Percentiles rank a stretch among this genome's conserved stretches.
These are phyloP conservation scores for Alopecurus myosuroides DNA, from an alignment of 176 grass and related monocot genomes.

Conservation along the genomic window DNA sequence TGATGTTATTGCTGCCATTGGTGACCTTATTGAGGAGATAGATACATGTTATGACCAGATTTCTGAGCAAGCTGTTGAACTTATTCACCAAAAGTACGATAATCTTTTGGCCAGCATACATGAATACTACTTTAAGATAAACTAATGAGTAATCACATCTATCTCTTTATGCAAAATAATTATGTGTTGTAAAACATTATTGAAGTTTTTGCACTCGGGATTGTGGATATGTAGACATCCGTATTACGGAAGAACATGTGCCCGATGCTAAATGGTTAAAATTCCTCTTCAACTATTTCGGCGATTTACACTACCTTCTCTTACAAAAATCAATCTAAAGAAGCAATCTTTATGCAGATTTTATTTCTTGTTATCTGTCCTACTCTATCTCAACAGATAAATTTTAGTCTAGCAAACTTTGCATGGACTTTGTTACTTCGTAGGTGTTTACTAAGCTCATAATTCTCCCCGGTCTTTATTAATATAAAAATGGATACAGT, in stretches of 20 bases:
- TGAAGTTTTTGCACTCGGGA: neutral
- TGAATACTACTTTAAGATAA: neutral
- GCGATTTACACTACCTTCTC: neutral
- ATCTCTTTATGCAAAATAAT: neutral
- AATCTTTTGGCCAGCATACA: neutral
- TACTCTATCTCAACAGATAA: neutral
- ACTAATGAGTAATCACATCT: neutral
- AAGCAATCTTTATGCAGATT: neutral
- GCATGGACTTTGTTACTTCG: neutral
- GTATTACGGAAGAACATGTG: neutral
- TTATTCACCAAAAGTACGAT: conserved; percentile 96
- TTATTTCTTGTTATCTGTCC: neutral
- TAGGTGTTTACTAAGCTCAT: neutral
- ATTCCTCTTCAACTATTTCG: neutral
- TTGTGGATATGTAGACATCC: neutral
- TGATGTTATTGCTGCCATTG: conserved; percentile 91
- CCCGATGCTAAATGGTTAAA: neutral
- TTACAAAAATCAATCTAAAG: neutral
- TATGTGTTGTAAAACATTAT: neutral
- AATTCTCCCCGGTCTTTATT: neutral
- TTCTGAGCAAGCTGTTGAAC: conserved; percentile 96
- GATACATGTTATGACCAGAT: conserved; percentile 87
- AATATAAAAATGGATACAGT: neutral
- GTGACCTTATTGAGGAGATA: conserved; percentile 90
- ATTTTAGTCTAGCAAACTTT: neutral